A percentile compares a stretch with the other conserved stretches of the same genome.
These are phyloP conservation scores for Aegilops sharonensis DNA, from an alignment of 176 grass and related monocot genomes.

Conservation along the genomic window DNA sequence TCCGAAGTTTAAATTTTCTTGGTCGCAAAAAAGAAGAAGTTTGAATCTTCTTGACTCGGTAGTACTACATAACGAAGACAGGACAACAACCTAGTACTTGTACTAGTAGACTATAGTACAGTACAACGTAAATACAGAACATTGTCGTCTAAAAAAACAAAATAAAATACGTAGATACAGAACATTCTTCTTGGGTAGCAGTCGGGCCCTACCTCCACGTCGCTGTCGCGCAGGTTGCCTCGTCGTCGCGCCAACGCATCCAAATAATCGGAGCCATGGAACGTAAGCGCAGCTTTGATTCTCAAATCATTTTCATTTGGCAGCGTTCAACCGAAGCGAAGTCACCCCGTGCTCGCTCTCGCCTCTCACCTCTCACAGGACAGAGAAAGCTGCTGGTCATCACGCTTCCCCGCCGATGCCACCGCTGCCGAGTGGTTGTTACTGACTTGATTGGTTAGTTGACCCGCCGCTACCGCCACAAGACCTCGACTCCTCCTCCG, in stretches of 20 bases:
- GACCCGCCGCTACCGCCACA: neutral
- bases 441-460: neutral
- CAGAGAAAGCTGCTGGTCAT: neutral
- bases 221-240: neutral
- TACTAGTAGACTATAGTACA: too few species aligned
- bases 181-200: neutral
- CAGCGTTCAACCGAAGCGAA: neutral
- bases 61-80: too few species aligned
- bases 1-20: too few species aligned
- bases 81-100: too few species aligned
- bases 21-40: too few species aligned
- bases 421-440: neutral
- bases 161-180: neutral
- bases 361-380: too few species aligned
- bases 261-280: neutral
- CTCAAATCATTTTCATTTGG: neutral
- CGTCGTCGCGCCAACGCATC: neutral
- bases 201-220: too few species aligned
- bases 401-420: conserved; percentile 22
- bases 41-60: too few species aligned
- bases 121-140: neutral
- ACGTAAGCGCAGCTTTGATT: neutral
- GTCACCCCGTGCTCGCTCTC: too few species aligned
- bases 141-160: too few species aligned
- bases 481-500: too few species aligned